Base-by-base conservation (phyloP, 108 stramenopile genomes). In the Skeletonema menzelii region DNA sequence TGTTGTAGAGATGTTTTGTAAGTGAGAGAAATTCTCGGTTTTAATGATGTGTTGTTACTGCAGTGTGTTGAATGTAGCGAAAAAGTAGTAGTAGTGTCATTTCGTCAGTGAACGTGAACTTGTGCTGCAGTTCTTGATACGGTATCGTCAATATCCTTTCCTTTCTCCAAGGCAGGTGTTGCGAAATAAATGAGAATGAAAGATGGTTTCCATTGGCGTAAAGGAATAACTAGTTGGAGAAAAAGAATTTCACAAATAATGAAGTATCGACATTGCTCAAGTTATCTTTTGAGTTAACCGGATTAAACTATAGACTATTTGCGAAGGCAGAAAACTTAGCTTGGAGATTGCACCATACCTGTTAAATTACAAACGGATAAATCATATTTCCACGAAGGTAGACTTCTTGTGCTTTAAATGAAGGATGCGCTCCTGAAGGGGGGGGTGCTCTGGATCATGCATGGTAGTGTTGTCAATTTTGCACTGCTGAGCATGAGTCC, bases 1-100 rank as follows among this genome's bases (percentile, higher is more conserved):
- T 13, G 40, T 76, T 15, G 44, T 76, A 24, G 38, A 53, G 7
- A 24, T 53, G n/a, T 53, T 53, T 22, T 8, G 20, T 53, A 53
- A 53, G 22, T 42, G 40, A 3, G 5, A 42, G 3, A 11, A 3
- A 42, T 3, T 1, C 40, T 42, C n/a, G 14, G 40, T 42, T n/a
- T n/a, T n/a, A n/a, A n/a, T n/a, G n/a, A n/a, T n/a, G n/a, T n/a
- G n/a, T n/a, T n/a, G n/a, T n/a, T n/a, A n/a, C n/a, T n/a, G n/a
- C n/a, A n/a, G n/a, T n/a, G n/a, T n/a, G n/a, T n/a, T n/a, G n/a
- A n/a, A n/a, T n/a, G n/a, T n/a, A n/a, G n/a, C n/a, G n/a, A n/a
- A n/a, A n/a, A n/a, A n/a, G n/a, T n/a, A n/a, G 11, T 11, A 11
- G 35, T 2, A 37, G 35, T 12, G 35, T 37, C 35, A 12, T 37